These are phyloP conservation scores for Solanum chaucha DNA, from an alignment of 257 asterid species.

Conservation along the genomic window DNA sequence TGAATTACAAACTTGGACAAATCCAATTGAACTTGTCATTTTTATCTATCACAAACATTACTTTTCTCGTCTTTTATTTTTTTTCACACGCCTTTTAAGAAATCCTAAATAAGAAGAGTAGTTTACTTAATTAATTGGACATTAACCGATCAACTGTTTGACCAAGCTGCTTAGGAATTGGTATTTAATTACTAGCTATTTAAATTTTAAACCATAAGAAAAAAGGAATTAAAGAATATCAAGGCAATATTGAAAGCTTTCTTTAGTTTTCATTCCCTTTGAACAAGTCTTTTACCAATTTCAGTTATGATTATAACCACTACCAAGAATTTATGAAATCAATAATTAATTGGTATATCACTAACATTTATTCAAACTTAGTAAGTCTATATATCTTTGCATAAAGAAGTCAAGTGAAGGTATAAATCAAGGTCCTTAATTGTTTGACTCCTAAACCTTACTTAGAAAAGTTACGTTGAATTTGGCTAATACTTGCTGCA, in stretches of 20 bases:
- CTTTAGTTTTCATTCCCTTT: background rate
- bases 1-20: background rate
- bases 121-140: too few species aligned
- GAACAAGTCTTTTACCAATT: background rate
- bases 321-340: background rate
- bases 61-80: background rate
- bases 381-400: background rate
- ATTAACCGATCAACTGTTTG: too few species aligned
- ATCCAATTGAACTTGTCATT: background rate
- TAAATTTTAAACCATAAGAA: too few species aligned
- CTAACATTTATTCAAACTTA: background rate
- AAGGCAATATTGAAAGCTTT: background rate
- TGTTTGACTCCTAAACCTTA: background rate
- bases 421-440: background rate
- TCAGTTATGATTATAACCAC: background rate
- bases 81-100: fast-evolving
- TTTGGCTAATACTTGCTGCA: background rate
- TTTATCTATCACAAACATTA: background rate
- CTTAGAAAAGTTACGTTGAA: background rate
- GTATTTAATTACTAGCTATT: background rate
- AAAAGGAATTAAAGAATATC: background rate
- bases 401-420: background rate
- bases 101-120: too few species aligned
- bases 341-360: background rate
- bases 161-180: too few species aligned